phyloP scores from a whole-genome alignment of 768 basidiomycete species.

The Artomyces pyxidatus region DNA sequence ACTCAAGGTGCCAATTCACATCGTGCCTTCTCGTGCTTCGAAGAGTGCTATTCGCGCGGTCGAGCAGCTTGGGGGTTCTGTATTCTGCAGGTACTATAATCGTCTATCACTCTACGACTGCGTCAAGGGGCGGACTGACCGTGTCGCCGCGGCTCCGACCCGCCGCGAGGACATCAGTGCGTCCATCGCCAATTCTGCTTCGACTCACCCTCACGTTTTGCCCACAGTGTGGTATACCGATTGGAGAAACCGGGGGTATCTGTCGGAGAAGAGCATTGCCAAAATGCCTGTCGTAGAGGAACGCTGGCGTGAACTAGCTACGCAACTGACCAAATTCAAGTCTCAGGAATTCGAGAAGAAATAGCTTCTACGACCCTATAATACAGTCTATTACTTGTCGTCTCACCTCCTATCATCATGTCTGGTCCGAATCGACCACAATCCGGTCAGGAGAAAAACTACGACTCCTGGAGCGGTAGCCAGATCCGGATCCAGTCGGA shows the following conservation, averaged over 20 bases:
- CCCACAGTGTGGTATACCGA: constrained; percentile 69
- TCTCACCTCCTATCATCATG: neutral
- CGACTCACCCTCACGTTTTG: neutral
- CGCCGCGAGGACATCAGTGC: constrained; percentile 77
- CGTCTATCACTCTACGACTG: constrained; percentile 73
- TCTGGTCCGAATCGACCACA: constrained; percentile 26
- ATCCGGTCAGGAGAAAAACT: constrained; percentile 37
- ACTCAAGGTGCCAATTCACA: constrained; percentile 64
- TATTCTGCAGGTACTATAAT: constrained; percentile 92
- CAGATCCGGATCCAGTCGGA: constrained; percentile 15
- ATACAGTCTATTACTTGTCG: neutral
- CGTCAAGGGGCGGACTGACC: constrained; percentile 63
- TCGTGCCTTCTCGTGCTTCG: constrained; percentile 80
- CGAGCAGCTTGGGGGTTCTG: constrained; percentile 71
- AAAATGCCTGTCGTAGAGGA: constrained; percentile 59
- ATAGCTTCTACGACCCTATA: constrained; percentile 15
- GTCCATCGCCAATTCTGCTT: constrained; percentile 22
- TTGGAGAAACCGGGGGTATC: constrained; percentile 66
- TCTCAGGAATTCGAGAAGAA: constrained; percentile 31
- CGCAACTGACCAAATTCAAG: constrained; percentile 50
- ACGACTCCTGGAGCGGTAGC: constrained; percentile 27
- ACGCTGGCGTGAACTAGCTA: constrained; percentile 59
- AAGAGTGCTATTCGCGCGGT: constrained; percentile 80
- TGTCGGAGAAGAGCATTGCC: constrained; percentile 51
- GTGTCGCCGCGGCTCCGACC: constrained; percentile 72